Conservation (phyloP, 106 monocot species). For the Gastrodia elata region DNA sequence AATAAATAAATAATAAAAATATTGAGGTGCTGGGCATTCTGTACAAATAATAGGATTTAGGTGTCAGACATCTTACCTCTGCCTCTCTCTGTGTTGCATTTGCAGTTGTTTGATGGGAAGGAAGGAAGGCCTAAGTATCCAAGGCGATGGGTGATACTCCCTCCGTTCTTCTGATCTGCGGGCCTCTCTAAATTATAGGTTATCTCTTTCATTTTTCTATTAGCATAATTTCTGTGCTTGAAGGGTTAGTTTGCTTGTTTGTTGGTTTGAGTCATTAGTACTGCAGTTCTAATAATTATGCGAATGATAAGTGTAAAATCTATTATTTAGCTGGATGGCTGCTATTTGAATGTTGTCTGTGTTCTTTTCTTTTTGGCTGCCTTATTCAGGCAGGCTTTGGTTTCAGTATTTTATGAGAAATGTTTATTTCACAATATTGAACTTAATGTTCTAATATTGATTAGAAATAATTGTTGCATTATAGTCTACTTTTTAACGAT, state of each 20-base stretch:
- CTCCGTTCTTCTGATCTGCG: slow-evolving; percentile 32
- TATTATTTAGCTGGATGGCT: neutral
- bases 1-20: too few relatives aligned
- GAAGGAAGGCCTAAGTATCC: slow-evolving; percentile 56
- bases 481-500: too few relatives aligned
- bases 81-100: neutral
- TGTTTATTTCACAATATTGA: too few relatives aligned
- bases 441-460: too few relatives aligned
- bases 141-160: slow-evolving; percentile 56
- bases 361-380: neutral
- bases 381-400: too few relatives aligned
- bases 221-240: neutral
- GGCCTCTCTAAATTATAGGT: neutral
- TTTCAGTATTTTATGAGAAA: too few relatives aligned
- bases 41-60: too few relatives aligned
- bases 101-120: slow-evolving; percentile 70
- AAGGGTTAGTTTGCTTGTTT: neutral
- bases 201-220: neutral
- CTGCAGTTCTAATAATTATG: neutral
- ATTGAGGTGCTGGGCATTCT: too few relatives aligned
- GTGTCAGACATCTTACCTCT: neutral
- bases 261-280: neutral
- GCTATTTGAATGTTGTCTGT: neutral
- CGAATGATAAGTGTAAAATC: neutral
- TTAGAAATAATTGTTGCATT: too few relatives aligned